Evolutionary conservation across 345 rosid species (phyloP).

Genomic region (Salix dunnii): DNA sequence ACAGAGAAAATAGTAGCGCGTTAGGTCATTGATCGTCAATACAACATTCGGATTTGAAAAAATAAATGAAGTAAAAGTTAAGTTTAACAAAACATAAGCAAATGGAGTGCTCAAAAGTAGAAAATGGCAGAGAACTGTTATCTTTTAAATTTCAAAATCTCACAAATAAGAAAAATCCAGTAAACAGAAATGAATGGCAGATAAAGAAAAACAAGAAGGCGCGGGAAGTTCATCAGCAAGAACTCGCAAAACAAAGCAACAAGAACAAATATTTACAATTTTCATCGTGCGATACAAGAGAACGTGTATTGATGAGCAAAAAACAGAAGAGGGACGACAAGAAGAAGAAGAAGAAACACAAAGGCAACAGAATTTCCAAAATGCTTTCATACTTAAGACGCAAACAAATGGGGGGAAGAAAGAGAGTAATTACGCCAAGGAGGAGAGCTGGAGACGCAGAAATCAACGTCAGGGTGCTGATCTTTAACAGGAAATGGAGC

Average conservation of each 20-base stretch:
- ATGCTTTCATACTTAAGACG: background rate
- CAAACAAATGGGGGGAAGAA: background rate
- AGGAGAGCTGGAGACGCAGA: slow-evolving; percentile 73
- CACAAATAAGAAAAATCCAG: background rate
- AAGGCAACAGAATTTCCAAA: background rate
- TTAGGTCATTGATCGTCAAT: no score
- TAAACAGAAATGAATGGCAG: background rate
- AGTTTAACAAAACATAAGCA: no score
- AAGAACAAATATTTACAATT: background rate
- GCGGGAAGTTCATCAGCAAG: slow-evolving; percentile 13
- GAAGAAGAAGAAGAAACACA: background rate
- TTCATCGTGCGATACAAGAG: background rate
- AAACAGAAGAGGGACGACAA: background rate
- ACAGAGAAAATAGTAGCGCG: no score
- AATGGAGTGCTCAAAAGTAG: no score
- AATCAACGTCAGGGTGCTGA: slow-evolving; percentile 83
- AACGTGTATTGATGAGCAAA: background rate
- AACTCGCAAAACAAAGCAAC: background rate
- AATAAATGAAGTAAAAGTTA: no score
- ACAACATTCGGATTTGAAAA: no score
- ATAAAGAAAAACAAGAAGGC: background rate
- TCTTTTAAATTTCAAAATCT: no score
- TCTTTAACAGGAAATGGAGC: slow-evolving; percentile 74
- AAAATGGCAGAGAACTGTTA: no score
- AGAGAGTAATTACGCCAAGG: slow-evolving; percentile 56